Percentiles rank a stretch among this genome's conserved stretches.
Evolutionary conservation across 2,329 filamentous ascomycete genomes (phyloP).

Genomic region (Scedosporium boydii): DNA sequence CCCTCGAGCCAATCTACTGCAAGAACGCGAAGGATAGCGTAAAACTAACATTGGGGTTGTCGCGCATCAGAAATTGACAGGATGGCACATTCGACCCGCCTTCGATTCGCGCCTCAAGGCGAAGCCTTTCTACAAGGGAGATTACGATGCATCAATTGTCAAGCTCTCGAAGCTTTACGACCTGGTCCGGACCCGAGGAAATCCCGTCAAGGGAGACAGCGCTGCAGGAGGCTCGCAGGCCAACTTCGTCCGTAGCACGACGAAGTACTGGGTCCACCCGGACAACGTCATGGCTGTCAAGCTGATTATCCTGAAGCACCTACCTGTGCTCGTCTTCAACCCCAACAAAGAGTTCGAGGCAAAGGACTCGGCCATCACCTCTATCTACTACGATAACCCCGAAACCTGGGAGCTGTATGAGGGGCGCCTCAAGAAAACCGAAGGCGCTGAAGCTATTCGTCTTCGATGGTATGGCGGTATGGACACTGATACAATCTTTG

Average conservation of each 20-base stretch:
- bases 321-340: slow-evolving; percentile 96
- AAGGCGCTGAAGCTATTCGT: slow-evolving; percentile 93
- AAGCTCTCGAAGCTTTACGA: slow-evolving; percentile 94
- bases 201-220: slow-evolving; percentile 85
- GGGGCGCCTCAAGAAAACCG: slow-evolving; percentile 92
- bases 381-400: slow-evolving; percentile 96
- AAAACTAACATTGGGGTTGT: slow-evolving; percentile 12
- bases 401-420: slow-evolving; percentile 91
- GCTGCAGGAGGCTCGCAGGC: slow-evolving; percentile 85
- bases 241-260: slow-evolving; percentile 93
- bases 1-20: not conserved
- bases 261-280: slow-evolving; percentile 98
- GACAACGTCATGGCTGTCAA: slow-evolving; percentile 98
- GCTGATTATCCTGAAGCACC: slow-evolving; percentile 93
- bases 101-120: slow-evolving; percentile 91
- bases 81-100: slow-evolving; percentile 88
- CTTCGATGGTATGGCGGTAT: slow-evolving; percentile 97
- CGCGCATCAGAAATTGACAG: slow-evolving; percentile 71
- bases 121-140: slow-evolving; percentile 97
- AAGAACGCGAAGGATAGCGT: slow-evolving; percentile 1
- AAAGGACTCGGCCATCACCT: slow-evolving; percentile 89
- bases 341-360: slow-evolving; percentile 90
- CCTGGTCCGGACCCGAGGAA: slow-evolving; percentile 82
- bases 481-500: slow-evolving; percentile 89
- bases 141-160: slow-evolving; percentile 93